Evolutionary conservation across 2,329 filamentous ascomycete genomes (phyloP).

Genomic region (Mycogone perniciosa): DNA sequence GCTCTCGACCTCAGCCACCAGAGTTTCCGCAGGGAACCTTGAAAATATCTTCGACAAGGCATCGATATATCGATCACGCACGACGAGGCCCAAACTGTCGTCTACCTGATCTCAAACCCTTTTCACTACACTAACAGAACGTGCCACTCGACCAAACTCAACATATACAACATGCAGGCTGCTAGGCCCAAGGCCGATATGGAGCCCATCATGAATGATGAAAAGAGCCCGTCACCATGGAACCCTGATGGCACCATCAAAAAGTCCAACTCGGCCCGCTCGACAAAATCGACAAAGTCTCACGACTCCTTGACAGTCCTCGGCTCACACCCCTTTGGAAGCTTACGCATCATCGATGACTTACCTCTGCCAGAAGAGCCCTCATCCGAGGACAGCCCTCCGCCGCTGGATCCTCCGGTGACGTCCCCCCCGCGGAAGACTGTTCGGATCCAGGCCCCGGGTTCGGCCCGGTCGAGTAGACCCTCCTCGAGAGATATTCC

Average conservation of each 20-base stretch:
- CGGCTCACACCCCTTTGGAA: constrained; percentile 37
- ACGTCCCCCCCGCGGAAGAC: neutral
- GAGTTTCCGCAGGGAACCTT: too few species aligned
- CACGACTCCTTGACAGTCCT: constrained; percentile 32
- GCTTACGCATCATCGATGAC: constrained; percentile 32
- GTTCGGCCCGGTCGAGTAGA: neutral
- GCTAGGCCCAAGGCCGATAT: neutral
- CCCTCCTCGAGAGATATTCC: constrained; percentile 10
- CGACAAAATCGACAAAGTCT: constrained; percentile 27
- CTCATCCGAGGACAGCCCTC: constrained; percentile 18
- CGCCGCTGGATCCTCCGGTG: constrained; percentile 25
- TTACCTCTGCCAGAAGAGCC: neutral
- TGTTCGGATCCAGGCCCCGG: neutral
- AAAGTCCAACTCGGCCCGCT: constrained; percentile 30
- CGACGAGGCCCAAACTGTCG: too few species aligned
- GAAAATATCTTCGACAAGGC: too few species aligned
- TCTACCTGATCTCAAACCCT: too few species aligned
- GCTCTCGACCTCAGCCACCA: too few species aligned
- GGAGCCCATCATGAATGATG: neutral
- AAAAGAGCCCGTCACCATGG: constrained; percentile 14
- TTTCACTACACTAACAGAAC: too few species aligned
- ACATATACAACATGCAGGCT: too few species aligned
- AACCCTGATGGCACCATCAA: constrained; percentile 21
- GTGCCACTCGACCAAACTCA: too few species aligned
- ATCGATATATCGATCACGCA: too few species aligned